Conservation (phyloP, 1,284 basidiomycete species). For the Fistulinella cinereoalba region DNA sequence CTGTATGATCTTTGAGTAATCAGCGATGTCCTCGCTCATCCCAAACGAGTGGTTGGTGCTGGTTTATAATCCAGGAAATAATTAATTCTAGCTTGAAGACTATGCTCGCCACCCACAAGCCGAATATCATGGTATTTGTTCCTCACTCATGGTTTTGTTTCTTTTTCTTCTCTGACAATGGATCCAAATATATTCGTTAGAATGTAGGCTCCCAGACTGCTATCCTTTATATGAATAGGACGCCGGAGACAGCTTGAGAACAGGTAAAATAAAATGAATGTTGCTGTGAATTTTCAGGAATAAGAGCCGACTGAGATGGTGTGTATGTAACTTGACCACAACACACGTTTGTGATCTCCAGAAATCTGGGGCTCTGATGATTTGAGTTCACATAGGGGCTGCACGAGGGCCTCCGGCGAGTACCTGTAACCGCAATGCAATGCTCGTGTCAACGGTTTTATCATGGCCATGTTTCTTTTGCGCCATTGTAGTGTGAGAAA, state of each 20-base stretch:
- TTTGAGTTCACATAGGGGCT: background rate
- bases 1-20: background rate
- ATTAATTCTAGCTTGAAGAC: background rate
- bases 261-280: background rate
- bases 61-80: background rate
- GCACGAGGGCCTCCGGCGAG: conserved; percentile 4
- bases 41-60: background rate
- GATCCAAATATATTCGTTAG: background rate
- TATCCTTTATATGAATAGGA: background rate
- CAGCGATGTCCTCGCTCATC: background rate
- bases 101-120: background rate
- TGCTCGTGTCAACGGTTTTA: background rate
- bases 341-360: conserved; percentile 2
- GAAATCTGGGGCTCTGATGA: conserved; percentile 4
- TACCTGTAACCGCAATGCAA: conserved; percentile 2
- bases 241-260: conserved; percentile 2
- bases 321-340: background rate
- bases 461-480: conserved; percentile 7
- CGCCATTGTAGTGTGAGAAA: conserved; percentile 9
- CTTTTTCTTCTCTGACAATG: background rate
- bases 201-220: background rate
- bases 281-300: conserved; percentile 4
- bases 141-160: too few species aligned
- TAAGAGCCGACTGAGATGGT: background rate
- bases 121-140: too few species aligned